Percentiles rank a stretch among this genome's conserved stretches.
These are phyloP conservation scores for Neonothopanus nambi DNA, from an alignment of 1,284 basidiomycete species.

Conservation along the genomic window DNA sequence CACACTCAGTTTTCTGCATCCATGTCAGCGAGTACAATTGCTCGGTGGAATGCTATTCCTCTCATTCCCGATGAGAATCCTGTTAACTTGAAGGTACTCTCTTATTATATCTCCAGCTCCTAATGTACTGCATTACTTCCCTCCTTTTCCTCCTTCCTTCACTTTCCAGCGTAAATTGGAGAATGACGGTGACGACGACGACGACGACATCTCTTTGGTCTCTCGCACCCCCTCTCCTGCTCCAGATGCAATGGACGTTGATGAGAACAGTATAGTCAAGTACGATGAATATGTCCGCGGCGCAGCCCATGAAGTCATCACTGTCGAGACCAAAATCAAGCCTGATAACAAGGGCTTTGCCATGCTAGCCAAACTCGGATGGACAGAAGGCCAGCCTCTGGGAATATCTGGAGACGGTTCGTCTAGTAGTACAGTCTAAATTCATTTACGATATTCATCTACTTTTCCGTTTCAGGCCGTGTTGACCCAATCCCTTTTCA, in stretches of 20 bases:
- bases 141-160: slow-evolving; percentile 40
- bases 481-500: slow-evolving; percentile 80
- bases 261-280: slow-evolving; percentile 42
- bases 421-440: slow-evolving; percentile 17
- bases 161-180: slow-evolving; percentile 62
- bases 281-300: slow-evolving; percentile 66
- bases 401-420: slow-evolving; percentile 74
- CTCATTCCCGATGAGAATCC: slow-evolving; percentile 30
- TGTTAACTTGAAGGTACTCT: slow-evolving; percentile 66
- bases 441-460: background rate
- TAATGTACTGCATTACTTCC: slow-evolving; percentile 47
- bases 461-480: slow-evolving; percentile 54
- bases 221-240: slow-evolving; percentile 71
- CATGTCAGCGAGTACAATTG: slow-evolving; percentile 66
- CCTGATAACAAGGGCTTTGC: slow-evolving; percentile 76
- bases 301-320: slow-evolving; percentile 61
- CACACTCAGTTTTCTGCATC: slow-evolving; percentile 4
- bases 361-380: slow-evolving; percentile 78
- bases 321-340: slow-evolving; percentile 77
- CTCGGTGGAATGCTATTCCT: slow-evolving; percentile 73
- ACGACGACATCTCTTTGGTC: slow-evolving; percentile 68
- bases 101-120: slow-evolving; percentile 43
- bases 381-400: slow-evolving; percentile 75
- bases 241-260: slow-evolving; percentile 52
- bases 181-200: slow-evolving; percentile 38